phyloP scores from a whole-genome alignment of 164 flowering plant genomes.

The Vitis amurensis region DNA sequence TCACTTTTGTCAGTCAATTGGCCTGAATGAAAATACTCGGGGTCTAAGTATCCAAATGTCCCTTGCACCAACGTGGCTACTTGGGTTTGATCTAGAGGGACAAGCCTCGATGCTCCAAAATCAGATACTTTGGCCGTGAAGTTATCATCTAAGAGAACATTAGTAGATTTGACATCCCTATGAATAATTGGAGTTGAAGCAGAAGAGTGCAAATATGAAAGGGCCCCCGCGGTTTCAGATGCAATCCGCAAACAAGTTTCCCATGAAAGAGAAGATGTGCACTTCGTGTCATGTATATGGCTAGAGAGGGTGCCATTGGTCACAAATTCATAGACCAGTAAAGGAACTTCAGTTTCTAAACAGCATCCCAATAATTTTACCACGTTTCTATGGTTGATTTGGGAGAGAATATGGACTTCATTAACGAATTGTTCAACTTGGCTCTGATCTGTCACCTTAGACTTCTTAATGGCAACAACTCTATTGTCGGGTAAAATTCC shows the following conservation, averaged over 20 bases:
- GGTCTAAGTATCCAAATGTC: conserved; percentile 47
- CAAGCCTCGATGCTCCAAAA: conserved; percentile 43
- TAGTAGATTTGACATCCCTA: conserved; percentile 43
- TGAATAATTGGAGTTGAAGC: conserved; percentile 45
- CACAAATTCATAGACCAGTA: conserved; percentile 50
- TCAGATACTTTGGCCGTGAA: conserved; percentile 45
- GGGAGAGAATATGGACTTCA: conserved; percentile 45
- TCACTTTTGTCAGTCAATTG: conserved; percentile 44
- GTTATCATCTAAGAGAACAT: conserved; percentile 42
- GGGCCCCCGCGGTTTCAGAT: conserved; percentile 43
- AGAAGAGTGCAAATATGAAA: conserved; percentile 46
- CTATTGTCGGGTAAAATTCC: conserved; percentile 33
- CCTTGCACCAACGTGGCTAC: conserved; percentile 42
- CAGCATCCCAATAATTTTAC: conserved; percentile 49
- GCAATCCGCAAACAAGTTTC: conserved; percentile 40
- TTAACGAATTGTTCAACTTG: conserved; percentile 51
- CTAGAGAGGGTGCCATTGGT: conserved; percentile 42
- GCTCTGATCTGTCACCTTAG: conserved; percentile 33
- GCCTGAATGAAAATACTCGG: conserved; percentile 39
- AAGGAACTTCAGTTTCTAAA: conserved; percentile 44
- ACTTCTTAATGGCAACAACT: conserved; percentile 46
- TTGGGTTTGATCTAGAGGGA: conserved; percentile 35
- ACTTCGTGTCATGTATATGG: conserved; percentile 28
- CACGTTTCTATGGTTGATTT: conserved; percentile 48
- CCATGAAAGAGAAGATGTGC: conserved; percentile 25